Evolutionary conservation across 805 yeast species (phyloP), one percentile per base, ranked within the genome.

Genomic region (Starmera quercuum): DNA sequence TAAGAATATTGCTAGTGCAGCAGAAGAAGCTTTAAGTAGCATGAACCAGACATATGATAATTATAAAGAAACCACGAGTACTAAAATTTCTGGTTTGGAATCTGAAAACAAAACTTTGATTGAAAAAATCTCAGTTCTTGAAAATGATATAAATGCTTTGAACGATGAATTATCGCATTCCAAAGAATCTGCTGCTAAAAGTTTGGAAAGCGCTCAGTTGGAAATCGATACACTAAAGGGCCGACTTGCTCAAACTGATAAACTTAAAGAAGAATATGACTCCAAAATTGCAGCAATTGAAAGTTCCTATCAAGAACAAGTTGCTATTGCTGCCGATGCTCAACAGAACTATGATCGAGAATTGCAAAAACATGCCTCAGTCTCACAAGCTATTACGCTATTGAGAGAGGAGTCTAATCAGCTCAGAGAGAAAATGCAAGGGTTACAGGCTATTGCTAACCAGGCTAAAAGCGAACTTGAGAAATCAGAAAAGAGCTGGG

Each of bases 1-100:
- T 50, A 73, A 77, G 36, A 62, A 61, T n/a, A 66, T 84, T 26
- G 77, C 87, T 0, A 57, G 58, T 33, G 74, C 82, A 11, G 74
- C 85, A 4, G 94, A 84, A 48, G 73, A 71, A 33, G 75, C 87
- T 5, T 61, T 84, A 25, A 56, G 60, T 25, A 63, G 67, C 30
- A 61, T 83, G 38, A 75, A 73, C 20, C 59, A 61, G 15, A 62
- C 78, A 1, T 80, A 70, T 49, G 84, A 69, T 31, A 56, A 55
- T 30, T 68, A 55, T 41, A 69, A 66, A 41, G 38, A 41, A 8
- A 32, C 41, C 2, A 36, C 59, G 1, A 32, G 40, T 15, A 35
- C 33, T 3, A 39, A 43, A 9, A 43, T 51, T 8, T 26, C 36
- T 2, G 29, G 31, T 2, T 37, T 57, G 12, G 33, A 44, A 21